These are phyloP conservation scores for Camellia sinensis DNA, from an alignment of 148 eudicot genomes.

Conservation along the genomic window DNA sequence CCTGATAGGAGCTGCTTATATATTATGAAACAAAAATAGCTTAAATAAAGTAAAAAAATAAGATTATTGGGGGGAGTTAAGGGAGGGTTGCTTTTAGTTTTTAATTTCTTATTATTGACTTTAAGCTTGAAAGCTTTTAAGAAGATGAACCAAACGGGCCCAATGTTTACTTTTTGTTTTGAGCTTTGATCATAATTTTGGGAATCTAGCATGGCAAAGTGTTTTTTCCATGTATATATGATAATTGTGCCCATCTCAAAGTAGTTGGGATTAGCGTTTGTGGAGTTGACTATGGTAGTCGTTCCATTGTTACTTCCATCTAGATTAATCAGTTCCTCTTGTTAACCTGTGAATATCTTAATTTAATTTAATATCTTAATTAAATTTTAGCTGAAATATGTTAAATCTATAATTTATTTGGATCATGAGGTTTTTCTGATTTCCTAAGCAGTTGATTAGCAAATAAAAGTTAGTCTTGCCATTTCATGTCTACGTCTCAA, in stretches of 20 bases:
- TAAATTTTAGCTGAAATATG: neutral
- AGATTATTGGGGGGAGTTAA: too few species aligned
- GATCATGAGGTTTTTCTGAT: neutral
- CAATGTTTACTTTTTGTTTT: neutral
- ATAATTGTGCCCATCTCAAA: neutral
- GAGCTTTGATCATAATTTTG: neutral
- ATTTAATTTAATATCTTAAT: neutral
- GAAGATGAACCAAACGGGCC: too few species aligned
- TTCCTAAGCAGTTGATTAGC: neutral
- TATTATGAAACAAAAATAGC: too few species aligned
- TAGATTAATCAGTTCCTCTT: neutral
- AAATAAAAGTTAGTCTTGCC: neutral
- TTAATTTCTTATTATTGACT: too few species aligned
- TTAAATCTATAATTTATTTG: neutral
- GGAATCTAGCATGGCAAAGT: neutral
- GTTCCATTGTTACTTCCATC: neutral
- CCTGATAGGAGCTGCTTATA: too few species aligned
- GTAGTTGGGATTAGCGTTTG: neutral
- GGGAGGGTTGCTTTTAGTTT: too few species aligned
- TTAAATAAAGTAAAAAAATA: too few species aligned
- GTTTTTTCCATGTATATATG: neutral
- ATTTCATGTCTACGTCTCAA: neutral
- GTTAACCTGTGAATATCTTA: too few species aligned
- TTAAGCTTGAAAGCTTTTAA: too few species aligned
- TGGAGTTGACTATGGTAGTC: neutral